Evolutionary conservation across 2,329 filamentous ascomycete species (phyloP).

Genomic region (Corinectria fuckeliana): DNA sequence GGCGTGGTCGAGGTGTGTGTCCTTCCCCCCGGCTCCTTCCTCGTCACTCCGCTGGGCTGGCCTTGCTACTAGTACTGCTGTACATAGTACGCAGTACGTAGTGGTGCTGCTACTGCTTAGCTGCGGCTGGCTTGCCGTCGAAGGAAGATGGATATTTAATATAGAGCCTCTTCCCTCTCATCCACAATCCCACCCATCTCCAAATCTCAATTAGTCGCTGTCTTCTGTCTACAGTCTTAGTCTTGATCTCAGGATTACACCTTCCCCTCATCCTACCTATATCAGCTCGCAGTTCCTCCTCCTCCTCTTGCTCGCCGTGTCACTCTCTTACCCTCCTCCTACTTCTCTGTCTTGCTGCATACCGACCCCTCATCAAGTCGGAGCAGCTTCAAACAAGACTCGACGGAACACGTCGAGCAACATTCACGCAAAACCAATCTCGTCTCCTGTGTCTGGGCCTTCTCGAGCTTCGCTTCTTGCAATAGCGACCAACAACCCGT

Average conservation of each 20-base stretch:
- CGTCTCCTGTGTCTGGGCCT: slow-evolving; percentile 18
- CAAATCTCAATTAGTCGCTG: slow-evolving; percentile 23
- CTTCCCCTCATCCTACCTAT: slow-evolving; percentile 1
- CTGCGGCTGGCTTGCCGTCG: slow-evolving; percentile 24
- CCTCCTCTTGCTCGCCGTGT: no score
- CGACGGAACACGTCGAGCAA: slow-evolving; percentile 4
- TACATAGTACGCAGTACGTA: no score
- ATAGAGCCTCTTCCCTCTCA: slow-evolving; percentile 41
- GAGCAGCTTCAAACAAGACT: slow-evolving; percentile 8
- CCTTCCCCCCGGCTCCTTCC: slow-evolving; percentile 13
- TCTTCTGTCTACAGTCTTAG: background rate
- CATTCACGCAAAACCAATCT: background rate
- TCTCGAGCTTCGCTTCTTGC: slow-evolving; percentile 25
- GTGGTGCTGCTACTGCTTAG: slow-evolving; percentile 16
- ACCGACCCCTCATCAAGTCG: slow-evolving; percentile 4
- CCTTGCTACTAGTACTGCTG: no score
- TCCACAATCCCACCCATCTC: slow-evolving; percentile 31
- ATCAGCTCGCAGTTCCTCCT: background rate
- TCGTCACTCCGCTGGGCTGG: slow-evolving; percentile 22
- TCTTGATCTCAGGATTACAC: slow-evolving; percentile 2
- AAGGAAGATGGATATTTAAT: slow-evolving; percentile 39
- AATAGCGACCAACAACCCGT: slow-evolving; percentile 17
- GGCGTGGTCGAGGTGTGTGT: slow-evolving; percentile 2
- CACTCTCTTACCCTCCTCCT: background rate
- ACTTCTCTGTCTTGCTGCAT: slow-evolving; percentile 2